These are phyloP conservation scores for Euryodendron excelsum DNA, from an alignment of 148 eudicot genomes.

Conservation along the genomic window DNA sequence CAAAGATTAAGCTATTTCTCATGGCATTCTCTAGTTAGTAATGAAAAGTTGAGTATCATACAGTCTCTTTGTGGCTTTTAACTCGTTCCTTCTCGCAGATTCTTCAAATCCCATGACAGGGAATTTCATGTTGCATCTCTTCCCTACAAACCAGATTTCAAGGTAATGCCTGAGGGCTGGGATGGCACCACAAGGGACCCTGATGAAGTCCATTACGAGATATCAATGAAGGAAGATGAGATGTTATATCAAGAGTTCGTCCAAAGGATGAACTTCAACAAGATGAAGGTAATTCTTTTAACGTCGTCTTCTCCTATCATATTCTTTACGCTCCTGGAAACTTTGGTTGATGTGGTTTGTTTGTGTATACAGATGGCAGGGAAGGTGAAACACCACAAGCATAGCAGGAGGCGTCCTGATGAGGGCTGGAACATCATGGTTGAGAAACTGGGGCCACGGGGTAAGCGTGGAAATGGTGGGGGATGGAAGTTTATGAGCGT, in stretches of 20 bases:
- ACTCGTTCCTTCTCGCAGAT: constrained; percentile 43
- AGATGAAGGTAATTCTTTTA: constrained; percentile 61
- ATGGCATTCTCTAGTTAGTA: neutral
- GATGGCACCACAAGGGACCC: constrained; percentile 90
- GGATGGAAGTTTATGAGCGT: constrained; percentile 79
- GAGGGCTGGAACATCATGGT: constrained; percentile 73
- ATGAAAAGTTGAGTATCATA: neutral
- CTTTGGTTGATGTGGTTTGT: neutral
- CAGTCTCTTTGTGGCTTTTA: neutral
- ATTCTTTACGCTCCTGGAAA: neutral
- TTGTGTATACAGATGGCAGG: constrained; percentile 48
- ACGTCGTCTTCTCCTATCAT: neutral
- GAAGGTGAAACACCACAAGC: constrained; percentile 70
- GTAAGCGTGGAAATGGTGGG: constrained; percentile 80
- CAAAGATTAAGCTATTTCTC: neutral
- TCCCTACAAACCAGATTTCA: constrained; percentile 87
- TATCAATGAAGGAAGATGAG: constrained; percentile 87
- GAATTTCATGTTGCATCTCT: constrained; percentile 89
- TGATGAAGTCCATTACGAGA: constrained; percentile 93
- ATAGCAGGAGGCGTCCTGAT: constrained; percentile 79
- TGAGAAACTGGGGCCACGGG: constrained; percentile 61
- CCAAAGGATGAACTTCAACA: constrained; percentile 78
- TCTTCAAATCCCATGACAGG: constrained; percentile 69
- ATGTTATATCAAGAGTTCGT: constrained; percentile 66
- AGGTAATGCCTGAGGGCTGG: constrained; percentile 98